Evolutionary conservation across 2,329 filamentous ascomycete genomes (phyloP).

Genomic region (Ceratocystis lukuohia): DNA sequence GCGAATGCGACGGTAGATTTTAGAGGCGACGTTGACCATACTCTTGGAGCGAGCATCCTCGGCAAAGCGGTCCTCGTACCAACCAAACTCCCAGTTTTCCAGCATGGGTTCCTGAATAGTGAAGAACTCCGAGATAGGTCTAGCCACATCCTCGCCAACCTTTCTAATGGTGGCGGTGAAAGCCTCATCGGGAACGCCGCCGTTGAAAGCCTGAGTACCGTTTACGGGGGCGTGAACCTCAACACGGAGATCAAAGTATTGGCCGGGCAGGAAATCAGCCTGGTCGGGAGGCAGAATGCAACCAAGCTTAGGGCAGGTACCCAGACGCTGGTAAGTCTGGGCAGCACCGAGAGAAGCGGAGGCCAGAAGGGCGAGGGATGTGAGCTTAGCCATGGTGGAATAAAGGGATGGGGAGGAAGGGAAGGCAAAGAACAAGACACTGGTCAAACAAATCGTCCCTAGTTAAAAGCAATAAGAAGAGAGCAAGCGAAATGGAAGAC

Average conservation of each 20-base stretch:
- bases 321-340: conserved; percentile 47
- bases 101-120: conserved; percentile 54
- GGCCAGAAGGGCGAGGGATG: conserved; percentile 17
- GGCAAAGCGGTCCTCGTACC: conserved; percentile 75
- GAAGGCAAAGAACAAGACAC: conserved; percentile 1
- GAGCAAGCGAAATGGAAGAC: conserved; percentile 8
- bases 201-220: conserved; percentile 62
- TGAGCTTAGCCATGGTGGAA: conserved; percentile 14
- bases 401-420: not conserved
- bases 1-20: conserved; percentile 61
- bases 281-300: conserved; percentile 49
- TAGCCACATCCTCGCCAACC: conserved; percentile 36
- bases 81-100: conserved; percentile 73
- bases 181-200: conserved; percentile 54
- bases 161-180: conserved; percentile 66
- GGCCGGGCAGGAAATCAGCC: conserved; percentile 70
- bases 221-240: conserved; percentile 73
- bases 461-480: not conserved
- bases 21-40: conserved; percentile 66
- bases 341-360: conserved; percentile 27
- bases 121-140: conserved; percentile 54
- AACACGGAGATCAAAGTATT: conserved; percentile 71
- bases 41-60: conserved; percentile 55
- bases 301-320: conserved; percentile 44
- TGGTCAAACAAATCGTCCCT: conserved; percentile 8